Evolutionary conservation across 2,329 filamentous ascomycete species (phyloP), one percentile per base, ranked within the genome.

Genomic region (Juglanconis sp.): DNA sequence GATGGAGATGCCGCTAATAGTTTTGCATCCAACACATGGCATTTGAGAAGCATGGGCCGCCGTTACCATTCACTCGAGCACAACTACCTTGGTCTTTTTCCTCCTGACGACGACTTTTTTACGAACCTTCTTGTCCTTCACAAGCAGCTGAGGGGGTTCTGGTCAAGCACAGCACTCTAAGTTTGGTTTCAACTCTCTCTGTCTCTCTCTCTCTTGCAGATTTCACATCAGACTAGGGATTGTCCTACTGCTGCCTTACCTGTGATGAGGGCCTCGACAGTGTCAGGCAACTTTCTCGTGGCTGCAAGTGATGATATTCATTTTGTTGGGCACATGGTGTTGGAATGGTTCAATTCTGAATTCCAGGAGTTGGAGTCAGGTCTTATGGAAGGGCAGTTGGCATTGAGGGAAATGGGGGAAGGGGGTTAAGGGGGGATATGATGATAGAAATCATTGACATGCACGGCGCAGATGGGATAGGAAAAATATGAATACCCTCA

Each of bases 251-350:
- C 30, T 35, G 40, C 52, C 3, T 31, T 44, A 46, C 31, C 40
- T 47, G 13, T 30, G 17, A 38, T n/a, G 51, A 51, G 49, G 35
- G 59, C 47, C 59, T 58, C 53, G 59, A 57, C 59, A 61, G 59
- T 61, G 55, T 61, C 55, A 55, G 51, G 35, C 53, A 49, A 30
- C 11, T 36, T n/a, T 56, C 17, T 40, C 34, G 32, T 32, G 35
- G 44, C 32, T 49, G 46, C 35, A 31, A 24, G 8, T 49, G 17
- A 13, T 56, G 5, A 17, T 38, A 24, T 30, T 4, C 40, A 34
- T 32, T 34, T 34, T 49, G 7, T 49, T 9, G 1, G n/a, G 7
- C 13, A 30, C 8, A 40, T 40, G 36, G 8, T 49, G 24, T 24
- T 49, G 46, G 8, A 7, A 24, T 49, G 7, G 35, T 11, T 36